Evolutionary conservation across 768 basidiomycete genomes (phyloP).

Genomic region (Thelephora ganbajun): DNA sequence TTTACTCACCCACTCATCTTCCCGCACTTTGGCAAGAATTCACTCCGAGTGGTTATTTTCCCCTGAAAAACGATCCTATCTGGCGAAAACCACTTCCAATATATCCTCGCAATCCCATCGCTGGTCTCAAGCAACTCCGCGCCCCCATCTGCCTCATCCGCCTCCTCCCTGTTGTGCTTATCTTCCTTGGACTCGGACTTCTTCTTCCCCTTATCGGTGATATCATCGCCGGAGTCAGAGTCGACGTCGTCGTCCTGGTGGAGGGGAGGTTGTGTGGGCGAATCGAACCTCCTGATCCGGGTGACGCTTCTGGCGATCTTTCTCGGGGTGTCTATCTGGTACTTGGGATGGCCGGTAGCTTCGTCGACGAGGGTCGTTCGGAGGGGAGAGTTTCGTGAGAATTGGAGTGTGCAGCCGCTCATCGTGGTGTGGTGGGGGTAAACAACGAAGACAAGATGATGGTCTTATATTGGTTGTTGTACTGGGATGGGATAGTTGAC

Average conservation of each 20-base stretch:
- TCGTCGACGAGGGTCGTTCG: not conserved
- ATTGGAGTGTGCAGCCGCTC: no score
- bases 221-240: not conserved
- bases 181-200: no score
- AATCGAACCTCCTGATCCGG: not conserved
- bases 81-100: not conserved
- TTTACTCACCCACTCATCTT: not conserved
- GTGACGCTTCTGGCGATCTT: not conserved
- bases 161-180: not conserved
- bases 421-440: no score
- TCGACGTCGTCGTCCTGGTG: not conserved
- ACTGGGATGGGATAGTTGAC: no score
- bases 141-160: not conserved
- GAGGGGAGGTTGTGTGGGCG: not conserved
- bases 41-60: not conserved
- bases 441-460: no score
- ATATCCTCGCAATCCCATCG: not conserved
- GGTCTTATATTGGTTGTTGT: no score
- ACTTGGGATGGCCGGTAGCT: not conserved
- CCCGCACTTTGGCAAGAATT: not conserved
- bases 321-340: not conserved
- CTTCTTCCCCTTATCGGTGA: no score
- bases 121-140: no score
- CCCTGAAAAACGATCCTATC: not conserved
- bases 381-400: not conserved